phyloP scores from a whole-genome alignment of 306 rosid genomes.

The Rosa multiflora region DNA sequence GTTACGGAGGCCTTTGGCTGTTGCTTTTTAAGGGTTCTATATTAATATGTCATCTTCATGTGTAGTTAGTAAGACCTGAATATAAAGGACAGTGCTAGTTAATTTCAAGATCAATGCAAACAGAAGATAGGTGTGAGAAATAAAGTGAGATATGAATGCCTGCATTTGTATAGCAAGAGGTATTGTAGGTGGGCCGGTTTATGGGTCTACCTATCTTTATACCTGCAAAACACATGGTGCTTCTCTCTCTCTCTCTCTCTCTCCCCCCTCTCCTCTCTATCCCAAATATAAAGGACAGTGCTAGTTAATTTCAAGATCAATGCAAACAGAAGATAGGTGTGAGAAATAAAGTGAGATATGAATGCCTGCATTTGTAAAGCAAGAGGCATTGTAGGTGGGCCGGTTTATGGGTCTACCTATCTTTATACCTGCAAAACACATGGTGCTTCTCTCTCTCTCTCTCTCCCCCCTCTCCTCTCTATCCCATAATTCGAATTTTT shows the following conservation, averaged over 20 bases:
- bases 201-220: slow-evolving; percentile 15
- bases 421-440: slow-evolving; percentile 20
- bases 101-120: not conserved
- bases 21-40: not conserved
- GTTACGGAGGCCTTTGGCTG: not conserved
- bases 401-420: slow-evolving; percentile 6
- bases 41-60: not conserved
- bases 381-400: not conserved
- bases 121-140: not conserved
- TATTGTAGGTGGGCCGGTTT: not conserved
- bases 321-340: not conserved
- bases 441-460: not conserved
- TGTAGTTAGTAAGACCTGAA: not conserved
- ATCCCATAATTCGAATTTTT: slow-evolving; percentile 12
- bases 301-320: not conserved
- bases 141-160: not conserved
- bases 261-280: too few species aligned
- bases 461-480: too few species aligned
- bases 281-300: not conserved
- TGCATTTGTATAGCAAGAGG: not conserved
- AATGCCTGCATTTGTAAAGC: not conserved
- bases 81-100: not conserved
- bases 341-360: not conserved
- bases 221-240: slow-evolving; percentile 20
- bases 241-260: not conserved